Base-by-base conservation (phyloP, 202 grass and related monocot species). In the Dendrocalamus latiflorus region DNA sequence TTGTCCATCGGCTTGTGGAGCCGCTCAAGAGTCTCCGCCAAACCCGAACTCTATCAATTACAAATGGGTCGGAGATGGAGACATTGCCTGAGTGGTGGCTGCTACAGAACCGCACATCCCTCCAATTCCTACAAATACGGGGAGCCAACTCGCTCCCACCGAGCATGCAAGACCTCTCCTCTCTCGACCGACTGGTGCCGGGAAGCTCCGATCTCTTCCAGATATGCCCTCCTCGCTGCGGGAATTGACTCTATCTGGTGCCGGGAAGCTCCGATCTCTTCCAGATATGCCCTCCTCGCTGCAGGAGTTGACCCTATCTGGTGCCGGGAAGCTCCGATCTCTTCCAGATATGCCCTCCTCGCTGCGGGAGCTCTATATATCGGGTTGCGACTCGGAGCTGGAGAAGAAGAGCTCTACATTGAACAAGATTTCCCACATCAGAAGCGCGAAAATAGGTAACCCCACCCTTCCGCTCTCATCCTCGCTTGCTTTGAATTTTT, bases 1-100 rank as follows among this genome's bases (percentile, higher is more conserved):
- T 76, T 47, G 36, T 54, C 50, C 50, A 17, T 54, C 16, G 86
- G 81, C 65, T 77, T 37, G 15, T 72, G 12, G 30, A 86, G 9
- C 88, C 83, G 1, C 42, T 90, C 48, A 82, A 20, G 8, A 78
- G 55, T 76, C 54, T 86, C 7, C 51, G 77, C 56, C 56, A 63
- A 51, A 84, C 82, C 5, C 21, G 67, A 75, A 9, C 6, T 45
- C 86, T 8, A 2, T 4, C 13, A 56, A 86, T 65, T 1, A 15
- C 4, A 53, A 13, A 69, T 8, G 69, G 60, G 2, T 25, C 8
- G 3, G 15, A 69, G 42, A 42, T 72, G 69, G 62, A 66, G 21
- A n/a, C n/a, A n/a, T n/a, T n/a, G n/a, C n/a, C n/a, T n/a, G n/a
- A n/a, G n/a, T n/a, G n/a, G n/a, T n/a, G 64, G 88, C 72, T 82